Evolutionary conservation across 2,329 filamentous ascomycete genomes (phyloP).

Genomic region (Scedosporium aurantiacum): DNA sequence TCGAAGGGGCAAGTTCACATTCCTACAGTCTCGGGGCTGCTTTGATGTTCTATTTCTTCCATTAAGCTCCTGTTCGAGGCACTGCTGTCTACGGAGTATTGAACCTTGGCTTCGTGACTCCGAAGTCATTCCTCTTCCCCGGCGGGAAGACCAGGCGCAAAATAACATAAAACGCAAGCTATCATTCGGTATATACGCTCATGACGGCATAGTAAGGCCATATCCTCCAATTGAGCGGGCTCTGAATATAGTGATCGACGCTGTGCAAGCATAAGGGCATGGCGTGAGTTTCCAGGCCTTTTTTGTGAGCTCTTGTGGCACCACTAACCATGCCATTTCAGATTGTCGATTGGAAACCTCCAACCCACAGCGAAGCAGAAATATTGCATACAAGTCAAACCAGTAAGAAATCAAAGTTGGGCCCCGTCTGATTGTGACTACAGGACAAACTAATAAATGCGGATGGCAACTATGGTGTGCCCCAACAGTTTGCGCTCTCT

Average conservation of each 20-base stretch:
- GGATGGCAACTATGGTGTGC: conserved; percentile 4
- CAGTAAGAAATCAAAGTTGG: background rate
- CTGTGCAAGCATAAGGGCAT: background rate
- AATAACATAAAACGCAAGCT: background rate
- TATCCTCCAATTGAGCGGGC: conserved; percentile 7
- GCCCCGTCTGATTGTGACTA: background rate
- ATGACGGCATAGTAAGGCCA: conserved; percentile 6
- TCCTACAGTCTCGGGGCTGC: background rate
- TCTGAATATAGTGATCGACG: background rate
- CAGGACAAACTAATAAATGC: conserved; percentile 1
- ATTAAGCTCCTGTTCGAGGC: background rate
- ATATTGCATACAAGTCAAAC: background rate
- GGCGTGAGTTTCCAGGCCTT: background rate
- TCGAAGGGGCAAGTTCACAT: conserved; percentile 3
- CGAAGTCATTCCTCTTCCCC: background rate
- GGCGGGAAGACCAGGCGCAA: background rate
- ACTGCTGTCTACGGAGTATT: background rate
- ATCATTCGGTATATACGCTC: background rate
- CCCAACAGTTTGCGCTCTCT: background rate
- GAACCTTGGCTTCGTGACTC: conserved; percentile 2
- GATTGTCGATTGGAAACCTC: conserved; percentile 1
- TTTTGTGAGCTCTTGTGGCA: background rate
- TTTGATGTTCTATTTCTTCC: background rate
- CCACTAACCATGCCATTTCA: background rate
- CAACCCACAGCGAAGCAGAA: background rate